These are phyloP conservation scores for Termitomyces sp. DNA, from an alignment of 768 basidiomycete species.

Conservation along the genomic window DNA sequence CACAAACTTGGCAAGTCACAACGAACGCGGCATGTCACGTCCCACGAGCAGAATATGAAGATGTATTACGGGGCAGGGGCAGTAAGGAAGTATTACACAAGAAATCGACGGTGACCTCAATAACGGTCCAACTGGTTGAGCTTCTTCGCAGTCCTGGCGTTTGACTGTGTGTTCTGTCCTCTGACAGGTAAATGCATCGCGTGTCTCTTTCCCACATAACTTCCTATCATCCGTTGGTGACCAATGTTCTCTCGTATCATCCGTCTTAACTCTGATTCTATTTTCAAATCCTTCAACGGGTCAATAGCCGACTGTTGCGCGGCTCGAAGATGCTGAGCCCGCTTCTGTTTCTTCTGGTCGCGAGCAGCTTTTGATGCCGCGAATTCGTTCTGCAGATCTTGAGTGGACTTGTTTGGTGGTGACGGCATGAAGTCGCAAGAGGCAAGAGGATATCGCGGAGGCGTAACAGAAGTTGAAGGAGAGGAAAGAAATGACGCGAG, in stretches of 20 bases:
- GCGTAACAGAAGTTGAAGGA: constrained; percentile 66
- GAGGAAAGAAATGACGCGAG: constrained; percentile 95
- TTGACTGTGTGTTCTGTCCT: constrained; percentile 89
- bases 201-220: constrained; percentile 89
- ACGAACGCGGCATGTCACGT: constrained; percentile 24
- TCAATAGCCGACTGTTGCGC: constrained; percentile 35
- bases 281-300: constrained; percentile 66
- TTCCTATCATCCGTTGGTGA: constrained; percentile 91
- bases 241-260: constrained; percentile 87
- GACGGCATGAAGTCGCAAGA: constrained; percentile 43
- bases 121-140: constrained; percentile 80
- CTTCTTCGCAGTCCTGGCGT: constrained; percentile 86
- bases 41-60: background rate
- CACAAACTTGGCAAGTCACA: constrained; percentile 8
- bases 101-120: constrained; percentile 8
- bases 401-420: constrained; percentile 33
- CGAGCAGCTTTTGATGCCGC: constrained; percentile 23
- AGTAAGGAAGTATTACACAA: constrained; percentile 1
- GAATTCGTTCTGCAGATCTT: constrained; percentile 36
- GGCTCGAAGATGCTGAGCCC: constrained; percentile 14
- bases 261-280: constrained; percentile 83
- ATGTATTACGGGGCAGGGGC: background rate
- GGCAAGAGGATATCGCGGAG: constrained; percentile 66
- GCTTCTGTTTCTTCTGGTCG: constrained; percentile 25
- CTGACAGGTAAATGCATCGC: constrained; percentile 91